Base-by-base conservation (phyloP, 805 yeast genomes). In the Pichia nakasei region DNA sequence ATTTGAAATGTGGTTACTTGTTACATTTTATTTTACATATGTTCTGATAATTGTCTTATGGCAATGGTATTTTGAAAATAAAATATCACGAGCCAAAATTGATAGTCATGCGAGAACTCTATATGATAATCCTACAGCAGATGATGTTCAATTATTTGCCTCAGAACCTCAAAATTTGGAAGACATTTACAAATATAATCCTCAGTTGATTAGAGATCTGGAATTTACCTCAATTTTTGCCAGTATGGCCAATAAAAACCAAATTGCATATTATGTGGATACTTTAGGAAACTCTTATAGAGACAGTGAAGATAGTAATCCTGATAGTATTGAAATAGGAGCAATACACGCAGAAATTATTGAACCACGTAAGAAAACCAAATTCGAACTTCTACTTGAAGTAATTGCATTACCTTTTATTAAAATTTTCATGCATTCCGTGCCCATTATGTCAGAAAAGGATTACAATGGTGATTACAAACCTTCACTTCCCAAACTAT, bases 21-120 rank as follows among this genome's bases (percentile, higher is more conserved):
- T 83, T 1, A 45, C 57, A 0, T 59, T 79, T 2, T 91, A 91
- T 57, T 44, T 74, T 0, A 43, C 61, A 0, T 89, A 88, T 55
- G 91, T 85, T 1, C 41, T 68, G 51, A 55, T 80, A 60, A 65
- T 69, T 20, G 56, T 72, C 3, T 31, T 58, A 18, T 64, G 76
- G 69, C 74, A 74, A 48, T 64, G 66, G 64, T 33, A 51, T 9
- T 35, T 52, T 2, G 43, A 52, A n/a, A 37, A 26, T 4, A 52
- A 48, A 21, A 47, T 50, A n/a, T 22, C 33, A 3, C 49, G 41
- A 18, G 40, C 57, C 3, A 41, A 45, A 19, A 49, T 54, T 12
- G 60, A 55, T n/a, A 41, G 42, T 17, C 48, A 53, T n/a, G 52
- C 60, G 1, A 45, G 67, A 38, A 54, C 51, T 26, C 41, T 60